These are phyloP conservation scores for Paspalum vaginatum DNA, from an alignment of 176 grass and related monocot genomes.

Conservation along the genomic window DNA sequence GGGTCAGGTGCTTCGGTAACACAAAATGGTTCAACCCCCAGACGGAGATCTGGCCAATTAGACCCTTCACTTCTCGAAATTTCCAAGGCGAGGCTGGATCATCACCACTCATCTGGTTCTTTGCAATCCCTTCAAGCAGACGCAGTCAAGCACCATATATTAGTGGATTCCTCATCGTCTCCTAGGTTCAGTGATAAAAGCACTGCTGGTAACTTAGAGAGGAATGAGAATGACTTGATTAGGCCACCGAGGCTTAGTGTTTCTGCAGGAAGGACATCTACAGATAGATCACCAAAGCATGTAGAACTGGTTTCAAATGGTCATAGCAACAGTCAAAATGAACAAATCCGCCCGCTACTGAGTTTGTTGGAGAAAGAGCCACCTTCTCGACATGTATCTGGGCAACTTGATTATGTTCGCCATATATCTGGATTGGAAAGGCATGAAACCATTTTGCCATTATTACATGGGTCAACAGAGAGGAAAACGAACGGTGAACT, in stretches of 20 bases:
- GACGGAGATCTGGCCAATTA: constrained; percentile 75
- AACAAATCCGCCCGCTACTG: constrained; percentile 85
- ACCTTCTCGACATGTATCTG: constrained; percentile 93
- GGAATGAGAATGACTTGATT: constrained; percentile 56
- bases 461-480: constrained; percentile 86
- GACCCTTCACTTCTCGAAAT: constrained; percentile 57
- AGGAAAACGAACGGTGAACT: constrained; percentile 91
- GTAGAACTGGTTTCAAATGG: constrained; percentile 79
- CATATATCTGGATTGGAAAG: constrained; percentile 90
- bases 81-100: constrained; percentile 57
- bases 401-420: constrained; percentile 87
- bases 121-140: constrained; percentile 63
- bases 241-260: constrained; percentile 61
- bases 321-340: constrained; percentile 55
- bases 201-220: constrained; percentile 57
- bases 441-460: constrained; percentile 96
- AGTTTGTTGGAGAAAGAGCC: constrained; percentile 98
- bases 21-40: constrained; percentile 78
- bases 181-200: constrained; percentile 65
- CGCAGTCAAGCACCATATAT: constrained; percentile 57
- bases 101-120: constrained; percentile 62
- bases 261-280: constrained; percentile 77
- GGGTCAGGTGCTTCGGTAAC: constrained; percentile 69
- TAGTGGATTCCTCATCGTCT: constrained; percentile 59
- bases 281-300: constrained; percentile 82